phyloP scores from a whole-genome alignment of 1,284 basidiomycete species.

The Boletus calvinii region DNA sequence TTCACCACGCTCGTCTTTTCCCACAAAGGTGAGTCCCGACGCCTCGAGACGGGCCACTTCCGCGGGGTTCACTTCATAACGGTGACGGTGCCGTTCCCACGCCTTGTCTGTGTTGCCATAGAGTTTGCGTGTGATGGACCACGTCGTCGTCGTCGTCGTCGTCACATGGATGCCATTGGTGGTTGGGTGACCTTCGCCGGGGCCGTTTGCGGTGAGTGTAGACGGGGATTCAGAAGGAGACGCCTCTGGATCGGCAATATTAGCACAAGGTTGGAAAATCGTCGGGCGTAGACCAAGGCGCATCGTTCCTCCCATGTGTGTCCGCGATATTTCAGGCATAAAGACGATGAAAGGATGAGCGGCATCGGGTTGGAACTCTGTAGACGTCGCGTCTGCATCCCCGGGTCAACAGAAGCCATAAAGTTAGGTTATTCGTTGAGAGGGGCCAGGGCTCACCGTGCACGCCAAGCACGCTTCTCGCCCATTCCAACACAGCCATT shows the following conservation, averaged over 20 bases:
- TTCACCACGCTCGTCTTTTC: conserved; percentile 94
- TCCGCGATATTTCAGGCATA: conserved; percentile 99
- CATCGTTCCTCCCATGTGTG: conserved; percentile 99
- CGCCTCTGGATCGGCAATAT: conserved; percentile 11
- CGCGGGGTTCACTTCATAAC: conserved; percentile 95
- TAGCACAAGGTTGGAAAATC: conserved; percentile 63
- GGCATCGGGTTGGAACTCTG: conserved; percentile 69
- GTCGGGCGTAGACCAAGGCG: conserved; percentile 93
- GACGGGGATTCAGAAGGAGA: conserved; percentile 17
- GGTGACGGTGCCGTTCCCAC: conserved; percentile 97
- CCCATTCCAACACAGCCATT: conserved; percentile 95
- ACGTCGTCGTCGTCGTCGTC: conserved; percentile 44
- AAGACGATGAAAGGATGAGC: conserved; percentile 85
- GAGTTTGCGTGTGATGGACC: conserved; percentile 73
- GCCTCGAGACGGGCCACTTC: conserved; percentile 75
- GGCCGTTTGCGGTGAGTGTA: conserved; percentile 8
- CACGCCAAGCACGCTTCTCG: conserved; percentile 80
- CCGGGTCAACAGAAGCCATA: conserved; percentile 10
- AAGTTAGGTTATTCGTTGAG: not conserved
- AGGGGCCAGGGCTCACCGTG: conserved; percentile 44
- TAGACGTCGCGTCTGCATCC: conserved; percentile 78
- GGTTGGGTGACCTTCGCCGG: conserved; percentile 15
- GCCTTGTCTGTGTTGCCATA: conserved; percentile 86
- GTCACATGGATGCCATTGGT: conserved; percentile 12
- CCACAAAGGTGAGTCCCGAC: conserved; percentile 82